Base-by-base conservation (phyloP, 371 early-diverging fungal genomes). In the Basidiobolus heterosporus region DNA sequence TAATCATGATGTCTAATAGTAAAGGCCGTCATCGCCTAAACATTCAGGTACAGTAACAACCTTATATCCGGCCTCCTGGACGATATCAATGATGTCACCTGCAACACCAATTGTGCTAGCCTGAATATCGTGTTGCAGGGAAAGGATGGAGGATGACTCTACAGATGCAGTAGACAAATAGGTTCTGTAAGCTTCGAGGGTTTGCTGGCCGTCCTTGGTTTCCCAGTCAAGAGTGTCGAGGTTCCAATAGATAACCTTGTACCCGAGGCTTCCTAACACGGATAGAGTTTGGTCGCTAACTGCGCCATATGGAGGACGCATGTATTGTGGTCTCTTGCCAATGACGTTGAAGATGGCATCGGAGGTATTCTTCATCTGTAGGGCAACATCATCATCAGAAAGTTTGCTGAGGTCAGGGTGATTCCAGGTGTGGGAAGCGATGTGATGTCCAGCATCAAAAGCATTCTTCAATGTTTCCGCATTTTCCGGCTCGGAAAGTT, bases 351-450 rank as follows among this genome's bases (percentile, higher is more conserved):
- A 21, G 47, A 67, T 62, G 7, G 58, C 51, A 30, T 61, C 58
- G 41, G 58, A 50, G 36, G 60, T 60, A 4, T 21, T 24, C 9
- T 17, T 8, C 16, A 58, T 46, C 48, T 58, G 45, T 9, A 50
- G 35, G n/a, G 13, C 9, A 4, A 68, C 57, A 24, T 59, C 54
- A 18, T 55, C 61, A 19, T 60, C 63, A 4, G 50, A 48, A 17
- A 65, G 39, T 19, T 52, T 50, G 53, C 61, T 60, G 8, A 72
- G 50, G 37, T 68, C 55, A 37, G 65, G 60, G 45, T 73, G 74
- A 2, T 64, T 59, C 44, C 61, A 73, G 2, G 72, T 73, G 53
- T 73, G 74, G 1, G 62, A 61, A n/a, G 64, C 71, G 22, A 73
- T 53, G 36, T 68, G 64, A 49, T 73, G 74, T 9, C 74, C 72